Conservation (phyloP, 1,284 basidiomycete genomes). For the Sporisorium iseilematis-ciliati region DNA sequence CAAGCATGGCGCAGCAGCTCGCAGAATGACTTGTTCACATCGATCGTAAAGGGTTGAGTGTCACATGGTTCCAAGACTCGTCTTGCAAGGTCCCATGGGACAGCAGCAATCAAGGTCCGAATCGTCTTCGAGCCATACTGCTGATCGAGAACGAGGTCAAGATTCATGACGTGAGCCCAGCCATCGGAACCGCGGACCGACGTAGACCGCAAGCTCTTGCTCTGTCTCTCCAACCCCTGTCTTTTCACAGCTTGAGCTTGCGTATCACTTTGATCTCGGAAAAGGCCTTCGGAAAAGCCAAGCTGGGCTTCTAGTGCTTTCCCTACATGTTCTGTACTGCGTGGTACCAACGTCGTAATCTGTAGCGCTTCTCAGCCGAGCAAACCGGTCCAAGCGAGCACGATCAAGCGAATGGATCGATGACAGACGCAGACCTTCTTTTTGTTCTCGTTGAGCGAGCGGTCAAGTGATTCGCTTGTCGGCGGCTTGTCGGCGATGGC, state of each 20-base stretch:
- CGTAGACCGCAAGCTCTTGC: conserved; percentile 1
- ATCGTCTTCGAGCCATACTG: too few relatives aligned
- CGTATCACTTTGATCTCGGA: neutral
- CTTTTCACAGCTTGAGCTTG: conserved; percentile 3
- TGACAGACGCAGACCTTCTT: too few relatives aligned
- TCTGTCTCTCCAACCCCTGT: neutral
- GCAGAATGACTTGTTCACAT: too few relatives aligned
- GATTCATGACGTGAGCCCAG: neutral
- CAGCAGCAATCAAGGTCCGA: too few relatives aligned
- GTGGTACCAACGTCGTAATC: neutral
- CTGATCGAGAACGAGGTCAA: neutral
- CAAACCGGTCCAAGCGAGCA: neutral
- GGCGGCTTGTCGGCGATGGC: too few relatives aligned
- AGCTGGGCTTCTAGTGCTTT: neutral
- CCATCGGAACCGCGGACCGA: neutral
- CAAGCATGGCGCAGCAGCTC: too few relatives aligned
- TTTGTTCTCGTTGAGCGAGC: too few relatives aligned
- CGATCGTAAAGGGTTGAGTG: too few relatives aligned
- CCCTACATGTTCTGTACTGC: neutral
- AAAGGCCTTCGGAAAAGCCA: neutral
- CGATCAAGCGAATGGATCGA: neutral
- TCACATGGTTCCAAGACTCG: too few relatives aligned
- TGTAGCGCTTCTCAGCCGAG: neutral
- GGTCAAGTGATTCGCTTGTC: too few relatives aligned
- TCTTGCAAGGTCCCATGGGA: too few relatives aligned